These are phyloP conservation scores for Amaranthus cruentus DNA, from an alignment of 148 eudicot genomes.

Conservation along the genomic window DNA sequence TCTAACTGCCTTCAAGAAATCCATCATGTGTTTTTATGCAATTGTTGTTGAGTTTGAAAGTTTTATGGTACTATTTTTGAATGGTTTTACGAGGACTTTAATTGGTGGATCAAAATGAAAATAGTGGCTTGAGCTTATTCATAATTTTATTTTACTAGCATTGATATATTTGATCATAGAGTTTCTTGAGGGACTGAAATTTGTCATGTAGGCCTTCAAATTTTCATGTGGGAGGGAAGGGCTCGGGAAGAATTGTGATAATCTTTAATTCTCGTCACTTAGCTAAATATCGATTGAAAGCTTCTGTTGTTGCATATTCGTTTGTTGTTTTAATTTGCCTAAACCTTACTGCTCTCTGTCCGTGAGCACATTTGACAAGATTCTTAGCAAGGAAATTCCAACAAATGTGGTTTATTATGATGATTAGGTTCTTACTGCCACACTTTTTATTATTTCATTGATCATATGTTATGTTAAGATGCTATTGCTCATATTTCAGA, in stretches of 20 bases:
- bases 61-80: not conserved
- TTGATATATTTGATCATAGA: not conserved
- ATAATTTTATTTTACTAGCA: not conserved
- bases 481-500: not conserved
- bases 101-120: not conserved
- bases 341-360: not conserved
- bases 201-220: no score
- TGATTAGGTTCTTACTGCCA: constrained; percentile 54
- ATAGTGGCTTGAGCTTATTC: not conserved
- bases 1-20: no score
- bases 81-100: not conserved
- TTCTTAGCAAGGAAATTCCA: constrained; percentile 87
- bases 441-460: not conserved
- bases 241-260: not conserved
- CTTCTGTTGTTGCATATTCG: not conserved
- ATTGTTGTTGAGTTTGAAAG: not conserved
- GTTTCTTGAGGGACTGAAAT: not conserved
- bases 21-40: not conserved
- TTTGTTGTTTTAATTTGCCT: not conserved
- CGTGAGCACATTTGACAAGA: constrained; percentile 80
- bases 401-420: constrained; percentile 80
- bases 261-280: not conserved
- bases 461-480: not conserved
- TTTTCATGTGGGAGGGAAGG: not conserved
- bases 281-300: not conserved